phyloP scores from a whole-genome alignment of 2,329 filamentous ascomycete genomes.

The Verruconis gallopava region DNA sequence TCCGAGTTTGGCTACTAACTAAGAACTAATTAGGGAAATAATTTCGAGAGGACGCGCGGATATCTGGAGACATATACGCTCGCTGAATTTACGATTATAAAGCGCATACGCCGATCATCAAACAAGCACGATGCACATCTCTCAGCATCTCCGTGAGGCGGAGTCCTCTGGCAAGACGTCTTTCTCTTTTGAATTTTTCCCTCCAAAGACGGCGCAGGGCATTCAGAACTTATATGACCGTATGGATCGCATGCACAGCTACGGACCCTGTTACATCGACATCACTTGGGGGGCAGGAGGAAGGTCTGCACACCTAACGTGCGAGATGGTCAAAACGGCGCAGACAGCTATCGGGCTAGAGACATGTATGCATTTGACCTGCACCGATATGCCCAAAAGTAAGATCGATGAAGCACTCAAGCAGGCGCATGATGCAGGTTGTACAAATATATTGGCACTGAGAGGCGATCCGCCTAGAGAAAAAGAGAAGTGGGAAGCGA shows the following conservation, averaged over 20 bases:
- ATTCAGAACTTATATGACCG: conserved; percentile 98
- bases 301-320: conserved; percentile 78
- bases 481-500: conserved; percentile 83
- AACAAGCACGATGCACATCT: conserved; percentile 95
- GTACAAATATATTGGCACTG: conserved; percentile 91
- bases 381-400: conserved; percentile 90
- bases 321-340: conserved; percentile 93
- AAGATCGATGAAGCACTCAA: conserved; percentile 83
- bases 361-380: conserved; percentile 98
- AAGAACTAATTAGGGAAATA: too few relatives aligned
- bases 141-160: conserved; percentile 74
- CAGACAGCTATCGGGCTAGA: conserved; percentile 93
- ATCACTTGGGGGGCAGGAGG: conserved; percentile 97
- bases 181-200: conserved; percentile 99
- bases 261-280: conserved; percentile 92
- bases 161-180: conserved; percentile 67
- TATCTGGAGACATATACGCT: too few relatives aligned
- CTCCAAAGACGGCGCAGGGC: conserved; percentile 91
- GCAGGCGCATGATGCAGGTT: conserved; percentile 85
- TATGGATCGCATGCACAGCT: conserved; percentile 96
- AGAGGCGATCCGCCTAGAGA: conserved; percentile 89
- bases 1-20: too few relatives aligned
- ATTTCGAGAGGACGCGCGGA: too few relatives aligned
- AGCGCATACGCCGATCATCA: too few relatives aligned
- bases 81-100: too few relatives aligned